Base-by-base conservation (phyloP, 2,329 filamentous ascomycete species). In the Grosmannia clavigera region DNA sequence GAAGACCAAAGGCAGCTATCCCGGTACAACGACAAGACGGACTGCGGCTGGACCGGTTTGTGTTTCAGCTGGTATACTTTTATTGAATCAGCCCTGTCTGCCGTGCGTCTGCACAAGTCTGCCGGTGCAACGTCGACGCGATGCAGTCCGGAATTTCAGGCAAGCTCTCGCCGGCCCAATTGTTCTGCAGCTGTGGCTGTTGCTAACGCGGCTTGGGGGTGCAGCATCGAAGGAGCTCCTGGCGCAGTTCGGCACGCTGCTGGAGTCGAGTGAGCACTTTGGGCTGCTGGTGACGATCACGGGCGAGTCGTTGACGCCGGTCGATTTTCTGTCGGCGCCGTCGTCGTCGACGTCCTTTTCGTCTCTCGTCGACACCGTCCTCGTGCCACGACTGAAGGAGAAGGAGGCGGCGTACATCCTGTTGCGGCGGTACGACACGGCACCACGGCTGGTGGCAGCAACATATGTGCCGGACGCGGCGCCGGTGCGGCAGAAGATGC, bases 91-190 rank as follows among this genome's bases (percentile, higher is more conserved):
- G 25, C 11, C 14, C 9, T 57, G 9, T 10, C 19, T n/a, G 48
- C 22, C 4, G 48, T 7, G 40, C 14, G 19, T 43, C 40, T 43
- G 40, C 40, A 43, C 40, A 43, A 7, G 14, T n/a, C 40, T 19
- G 16, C 5, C 14, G 16, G 40, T 43, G 40, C 43, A 43, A 46
- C 43, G 43, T n/a, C 25, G 55, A 22, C 67, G 80, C 66, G 59
- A 90, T 90, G 87, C 87, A 91, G 77, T 90, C 87, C 43, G 87
- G 87, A 73, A 90, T 90, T 67, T 83, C 85, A 73, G 86, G 86
- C 86, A 77, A 57, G 68, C 35, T 56, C 29, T 59, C 12, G 16
- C 9, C 46, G 6, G 46, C n/a, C 27, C 51, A n/a, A 31, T 9
- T 4, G 5, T 38, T 16, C 19, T 19, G 5, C n/a, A 1, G 19